phyloP scores from a whole-genome alignment of 148 eudicot genomes.

The Spergularia bocconei region DNA sequence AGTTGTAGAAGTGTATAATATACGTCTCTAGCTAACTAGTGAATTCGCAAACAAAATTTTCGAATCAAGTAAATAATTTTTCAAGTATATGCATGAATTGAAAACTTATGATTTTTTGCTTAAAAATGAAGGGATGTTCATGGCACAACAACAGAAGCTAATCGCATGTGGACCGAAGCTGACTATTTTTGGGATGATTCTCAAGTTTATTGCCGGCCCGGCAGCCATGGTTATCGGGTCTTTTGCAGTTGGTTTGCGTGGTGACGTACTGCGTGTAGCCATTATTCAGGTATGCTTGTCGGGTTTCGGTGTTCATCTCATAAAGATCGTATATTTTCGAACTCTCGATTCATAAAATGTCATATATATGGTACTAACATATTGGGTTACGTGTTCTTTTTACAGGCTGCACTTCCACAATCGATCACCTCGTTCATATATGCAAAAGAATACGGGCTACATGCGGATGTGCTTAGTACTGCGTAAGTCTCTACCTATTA shows the following conservation, averaged over 20 bases:
- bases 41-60: too few relatives aligned
- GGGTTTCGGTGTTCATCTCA: background rate
- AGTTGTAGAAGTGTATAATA: too few relatives aligned
- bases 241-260: slow-evolving; percentile 58
- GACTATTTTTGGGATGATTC: slow-evolving; percentile 55
- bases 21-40: too few relatives aligned
- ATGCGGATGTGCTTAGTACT: slow-evolving; percentile 82
- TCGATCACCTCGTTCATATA: slow-evolving; percentile 85
- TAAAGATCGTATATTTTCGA: background rate
- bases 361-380: too few relatives aligned
- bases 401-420: slow-evolving; percentile 86
- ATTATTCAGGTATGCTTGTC: slow-evolving; percentile 58
- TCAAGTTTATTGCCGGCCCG: slow-evolving; percentile 74
- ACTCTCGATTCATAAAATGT: too few relatives aligned
- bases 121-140: slow-evolving; percentile 61
- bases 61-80: too few relatives aligned
- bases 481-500: slow-evolving; percentile 52
- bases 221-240: slow-evolving; percentile 58
- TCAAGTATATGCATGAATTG: background rate
- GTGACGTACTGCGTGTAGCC: slow-evolving; percentile 60
- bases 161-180: slow-evolving; percentile 65
- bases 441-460: slow-evolving; percentile 85
- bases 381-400: background rate
- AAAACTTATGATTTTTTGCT: too few relatives aligned
- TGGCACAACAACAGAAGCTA: slow-evolving; percentile 79